Conservation (phyloP, 352 stramenopile genomes). For the Globisporangium barbulae region DNA sequence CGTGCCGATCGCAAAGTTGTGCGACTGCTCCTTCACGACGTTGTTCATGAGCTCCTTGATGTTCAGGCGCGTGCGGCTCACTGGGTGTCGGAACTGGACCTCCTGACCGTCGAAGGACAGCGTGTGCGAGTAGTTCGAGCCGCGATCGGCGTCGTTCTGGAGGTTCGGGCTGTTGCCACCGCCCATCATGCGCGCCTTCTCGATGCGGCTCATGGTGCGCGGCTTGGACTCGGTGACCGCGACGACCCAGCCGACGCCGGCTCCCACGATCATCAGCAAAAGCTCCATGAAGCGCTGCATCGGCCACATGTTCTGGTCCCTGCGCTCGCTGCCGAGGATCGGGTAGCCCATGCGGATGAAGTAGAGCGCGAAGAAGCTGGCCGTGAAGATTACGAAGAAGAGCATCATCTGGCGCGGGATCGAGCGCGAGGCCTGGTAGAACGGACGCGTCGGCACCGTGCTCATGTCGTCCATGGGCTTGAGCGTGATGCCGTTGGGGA, state of each 20-base stretch:
- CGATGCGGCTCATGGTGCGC: constrained; percentile 68
- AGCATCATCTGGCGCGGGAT: constrained; percentile 66
- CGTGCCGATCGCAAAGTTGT: constrained; percentile 80
- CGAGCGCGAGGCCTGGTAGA: constrained; percentile 69
- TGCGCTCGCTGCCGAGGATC: constrained; percentile 48
- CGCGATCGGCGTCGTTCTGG: constrained; percentile 42
- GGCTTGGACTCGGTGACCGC: constrained; percentile 64
- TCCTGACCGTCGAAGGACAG: constrained; percentile 78
- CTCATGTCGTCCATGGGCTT: constrained; percentile 84
- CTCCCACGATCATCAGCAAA: constrained; percentile 65
- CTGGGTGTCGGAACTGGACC: constrained; percentile 70
- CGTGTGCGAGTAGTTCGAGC: constrained; percentile 68
- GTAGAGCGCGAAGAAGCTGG: constrained; percentile 66
- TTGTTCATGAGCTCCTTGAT: constrained; percentile 75
- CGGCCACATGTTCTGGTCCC: constrained; percentile 80
- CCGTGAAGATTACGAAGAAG: constrained; percentile 80
- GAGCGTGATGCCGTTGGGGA: constrained; percentile 69
- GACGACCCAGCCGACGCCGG: constrained; percentile 53
- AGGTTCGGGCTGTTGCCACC: constrained; percentile 31
- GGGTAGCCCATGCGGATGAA: constrained; percentile 74
- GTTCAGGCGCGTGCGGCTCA: constrained; percentile 65
- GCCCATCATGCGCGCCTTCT: constrained; percentile 67
- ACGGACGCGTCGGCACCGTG: constrained; percentile 72
- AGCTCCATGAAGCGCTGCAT: constrained; percentile 78
- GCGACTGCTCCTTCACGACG: constrained; percentile 81